Evolutionary conservation across 305 asterid species (phyloP), one percentile per base, ranked within the genome.

Genomic region (Fraxinus greggii): DNA sequence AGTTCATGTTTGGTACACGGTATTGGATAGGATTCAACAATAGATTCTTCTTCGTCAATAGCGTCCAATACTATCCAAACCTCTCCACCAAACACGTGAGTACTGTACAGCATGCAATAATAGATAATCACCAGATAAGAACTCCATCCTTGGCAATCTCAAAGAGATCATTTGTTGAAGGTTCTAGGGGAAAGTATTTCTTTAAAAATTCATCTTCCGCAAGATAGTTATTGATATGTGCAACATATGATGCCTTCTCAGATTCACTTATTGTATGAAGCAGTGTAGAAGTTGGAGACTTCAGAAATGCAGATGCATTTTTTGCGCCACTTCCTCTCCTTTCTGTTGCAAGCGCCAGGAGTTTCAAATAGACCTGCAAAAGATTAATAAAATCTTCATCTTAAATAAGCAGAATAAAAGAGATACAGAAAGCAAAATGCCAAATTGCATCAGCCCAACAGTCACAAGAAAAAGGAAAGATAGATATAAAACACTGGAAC

Each of bases 111-210:
- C 73, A 33, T 17, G 77, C 76, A 77, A 73, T 32, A 33, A 24
- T 21, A 32, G 79, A 86, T 82, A 51, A 75, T 84, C 81, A 92
- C 97, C 97, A 92, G 80, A 92, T 88, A 87, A 92, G 95, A 85
- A 92, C 95, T 77, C 97, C 97, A 82, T 92, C 93, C 85, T 91
- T 92, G 73, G 94, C 90, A 74, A 90, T 65, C 89, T 92, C 97
- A 73, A 92, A 92, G 61, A 92, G 93, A 69, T 90, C 92, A 56
- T 92, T 90, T 45, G 97, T 89, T 75, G 91, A 81, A 73, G 92
- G 90, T 84, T 92, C 93, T 42, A 91, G 78, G 3, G 95, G 97
- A 81, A 91, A 90, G 81, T 84, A 85, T 54, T 85, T 87, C 83
- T 89, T 87, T 87, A 92, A 83, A 89, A 91, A 92, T 38, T 83